A percentile compares a stretch with the other conserved stretches of the same genome.
Evolutionary conservation across 306 rosid species (phyloP).

Genomic region (Castanopsis chinensis): DNA sequence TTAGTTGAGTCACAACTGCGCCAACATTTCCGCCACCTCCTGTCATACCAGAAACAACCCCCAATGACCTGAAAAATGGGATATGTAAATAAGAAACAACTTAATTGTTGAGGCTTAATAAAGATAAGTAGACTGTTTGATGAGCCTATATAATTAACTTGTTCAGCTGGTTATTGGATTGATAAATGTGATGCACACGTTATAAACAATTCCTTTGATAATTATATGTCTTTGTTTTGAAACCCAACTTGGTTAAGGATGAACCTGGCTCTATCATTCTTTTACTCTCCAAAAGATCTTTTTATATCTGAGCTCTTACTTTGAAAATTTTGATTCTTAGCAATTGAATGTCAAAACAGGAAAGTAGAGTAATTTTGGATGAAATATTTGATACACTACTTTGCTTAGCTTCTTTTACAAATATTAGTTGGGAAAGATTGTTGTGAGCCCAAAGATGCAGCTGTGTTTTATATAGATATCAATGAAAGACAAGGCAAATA

Average conservation of each 20-base stretch:
- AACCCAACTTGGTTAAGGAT: too few species aligned
- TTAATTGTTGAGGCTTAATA: not conserved
- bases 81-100: not conserved
- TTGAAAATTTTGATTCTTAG: too few species aligned
- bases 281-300: too few species aligned
- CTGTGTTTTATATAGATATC: not conserved
- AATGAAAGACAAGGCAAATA: not conserved
- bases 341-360: too few species aligned
- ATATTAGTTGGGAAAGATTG: not conserved
- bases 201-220: not conserved
- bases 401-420: too few species aligned
- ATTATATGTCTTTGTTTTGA: not conserved
- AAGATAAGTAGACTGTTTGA: not conserved
- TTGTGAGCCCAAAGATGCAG: not conserved
- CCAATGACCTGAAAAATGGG: constrained; percentile 60
- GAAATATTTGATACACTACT: too few species aligned
- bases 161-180: not conserved
- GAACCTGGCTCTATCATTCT: too few species aligned
- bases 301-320: too few species aligned
- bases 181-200: not conserved
- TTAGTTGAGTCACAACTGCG: constrained; percentile 69
- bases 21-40: constrained; percentile 99
- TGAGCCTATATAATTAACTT: not conserved
- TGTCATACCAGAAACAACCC: constrained; percentile 84
- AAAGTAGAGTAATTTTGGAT: too few species aligned